Percentiles rank a stretch among this genome's conserved stretches.
Conservation (phyloP, 1,284 basidiomycete species). For the Cystobasidium slooffiae region DNA sequence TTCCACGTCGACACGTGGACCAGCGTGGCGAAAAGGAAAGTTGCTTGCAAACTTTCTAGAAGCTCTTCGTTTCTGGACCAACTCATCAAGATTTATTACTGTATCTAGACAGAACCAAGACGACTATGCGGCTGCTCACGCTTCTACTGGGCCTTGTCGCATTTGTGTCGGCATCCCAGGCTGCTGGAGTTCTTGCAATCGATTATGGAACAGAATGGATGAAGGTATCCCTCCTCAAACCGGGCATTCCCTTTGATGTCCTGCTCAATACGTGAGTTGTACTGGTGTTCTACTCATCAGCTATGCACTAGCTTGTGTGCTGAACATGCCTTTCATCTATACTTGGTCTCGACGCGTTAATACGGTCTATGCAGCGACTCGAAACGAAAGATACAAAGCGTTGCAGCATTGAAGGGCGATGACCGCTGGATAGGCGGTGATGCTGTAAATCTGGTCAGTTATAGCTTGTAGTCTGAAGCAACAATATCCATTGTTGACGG, state of each 20-base stretch:
- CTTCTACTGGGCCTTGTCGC: background rate
- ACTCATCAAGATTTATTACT: background rate
- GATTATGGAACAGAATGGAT: slow-evolving; percentile 97
- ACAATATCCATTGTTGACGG: background rate
- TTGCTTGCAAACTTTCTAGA: no score
- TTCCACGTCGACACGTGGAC: no score
- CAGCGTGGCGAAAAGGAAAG: no score
- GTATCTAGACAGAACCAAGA: background rate
- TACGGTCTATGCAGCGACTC: slow-evolving; percentile 70
- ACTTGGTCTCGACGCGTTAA: background rate
- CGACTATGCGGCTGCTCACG: slow-evolving; percentile 20
- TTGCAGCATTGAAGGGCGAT: slow-evolving; percentile 81
- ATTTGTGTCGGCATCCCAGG: background rate
- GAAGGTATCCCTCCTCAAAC: slow-evolving; percentile 94
- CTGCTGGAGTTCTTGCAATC: slow-evolving; percentile 69
- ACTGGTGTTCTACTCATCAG: background rate
- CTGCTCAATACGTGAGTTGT: slow-evolving; percentile 68
- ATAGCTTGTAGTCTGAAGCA: background rate
- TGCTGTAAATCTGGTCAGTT: slow-evolving; percentile 76
- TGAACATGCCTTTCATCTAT: background rate
- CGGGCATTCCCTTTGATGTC: slow-evolving; percentile 93
- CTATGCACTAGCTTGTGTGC: background rate
- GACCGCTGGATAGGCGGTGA: slow-evolving; percentile 88
- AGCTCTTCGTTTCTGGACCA: no score
- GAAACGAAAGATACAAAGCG: slow-evolving; percentile 90